Conservation (phyloP, 129 eudicot genomes). For the Helianthus tuberosus region DNA sequence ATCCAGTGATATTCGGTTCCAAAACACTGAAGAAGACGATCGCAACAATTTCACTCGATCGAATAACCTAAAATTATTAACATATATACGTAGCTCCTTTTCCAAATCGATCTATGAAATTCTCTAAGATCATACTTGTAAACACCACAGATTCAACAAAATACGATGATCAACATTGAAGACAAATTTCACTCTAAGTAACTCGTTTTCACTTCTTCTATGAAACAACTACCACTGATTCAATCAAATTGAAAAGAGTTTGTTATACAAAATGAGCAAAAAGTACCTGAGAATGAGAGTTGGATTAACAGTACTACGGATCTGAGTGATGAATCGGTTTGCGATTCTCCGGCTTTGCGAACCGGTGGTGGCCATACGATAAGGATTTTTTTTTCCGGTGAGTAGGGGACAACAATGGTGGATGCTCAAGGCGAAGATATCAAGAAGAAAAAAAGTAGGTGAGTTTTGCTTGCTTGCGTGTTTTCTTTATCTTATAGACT, state of each 20-base stretch:
- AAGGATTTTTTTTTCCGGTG: slow-evolving; percentile 10
- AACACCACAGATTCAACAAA: too few species aligned
- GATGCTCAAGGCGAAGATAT: slow-evolving; percentile 1
- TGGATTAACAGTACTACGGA: slow-evolving; percentile 47
- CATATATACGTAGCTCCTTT: not conserved
- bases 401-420: slow-evolving; percentile 1
- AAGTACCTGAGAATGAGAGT: slow-evolving; percentile 42
- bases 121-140: too few species aligned
- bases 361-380: slow-evolving; percentile 66
- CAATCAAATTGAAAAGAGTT: not conserved
- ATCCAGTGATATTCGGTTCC: not conserved
- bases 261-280: not conserved
- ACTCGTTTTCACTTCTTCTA: too few species aligned
- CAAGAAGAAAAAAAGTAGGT: slow-evolving; percentile 21
- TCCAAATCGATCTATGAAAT: not conserved
- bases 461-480: slow-evolving; percentile 5
- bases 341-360: slow-evolving; percentile 49
- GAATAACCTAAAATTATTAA: not conserved
- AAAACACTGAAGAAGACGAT: not conserved
- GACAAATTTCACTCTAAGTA: not conserved
- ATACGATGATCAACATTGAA: too few species aligned
- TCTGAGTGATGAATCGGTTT: slow-evolving; percentile 55
- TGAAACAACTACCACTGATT: too few species aligned
- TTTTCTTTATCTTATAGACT: not conserved
- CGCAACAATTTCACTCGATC: not conserved